A percentile compares a stretch with the other conserved stretches of the same genome.
phyloP scores from a whole-genome alignment of 2,329 filamentous ascomycete species.

The Arthrobotrys megalospora region DNA sequence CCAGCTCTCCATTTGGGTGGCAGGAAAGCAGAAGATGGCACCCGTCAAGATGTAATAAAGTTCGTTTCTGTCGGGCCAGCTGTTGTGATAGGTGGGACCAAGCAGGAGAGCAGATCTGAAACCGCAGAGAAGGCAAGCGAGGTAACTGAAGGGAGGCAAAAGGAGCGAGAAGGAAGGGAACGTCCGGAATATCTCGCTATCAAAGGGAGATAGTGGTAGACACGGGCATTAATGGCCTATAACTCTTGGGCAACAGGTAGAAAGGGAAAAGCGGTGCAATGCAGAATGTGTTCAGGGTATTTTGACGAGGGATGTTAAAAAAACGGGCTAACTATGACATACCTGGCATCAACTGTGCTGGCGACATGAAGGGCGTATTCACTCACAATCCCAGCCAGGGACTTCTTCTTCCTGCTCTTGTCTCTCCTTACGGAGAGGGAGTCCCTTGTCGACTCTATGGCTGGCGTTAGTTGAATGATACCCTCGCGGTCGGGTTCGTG shows the following conservation, averaged over 20 bases:
- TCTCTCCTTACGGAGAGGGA: slow-evolving; percentile 61
- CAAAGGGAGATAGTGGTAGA: slow-evolving; percentile 54
- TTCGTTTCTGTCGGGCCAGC: slow-evolving; percentile 54
- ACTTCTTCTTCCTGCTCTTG: slow-evolving; percentile 61
- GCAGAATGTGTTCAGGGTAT: slow-evolving; percentile 48
- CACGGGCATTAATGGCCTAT: slow-evolving; percentile 58
- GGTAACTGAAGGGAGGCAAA: slow-evolving; percentile 59
- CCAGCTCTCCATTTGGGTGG: slow-evolving; percentile 38
- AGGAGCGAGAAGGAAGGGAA: slow-evolving; percentile 60
- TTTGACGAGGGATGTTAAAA: slow-evolving; percentile 39
- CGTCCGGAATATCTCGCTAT: slow-evolving; percentile 60
- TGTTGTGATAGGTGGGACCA: slow-evolving; percentile 60
- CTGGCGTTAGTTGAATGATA: slow-evolving; percentile 46
- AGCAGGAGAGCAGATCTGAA: slow-evolving; percentile 60
- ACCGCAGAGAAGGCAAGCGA: slow-evolving; percentile 58
- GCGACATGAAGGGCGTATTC: slow-evolving; percentile 61
- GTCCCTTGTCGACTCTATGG: slow-evolving; percentile 60
- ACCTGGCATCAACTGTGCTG: slow-evolving; percentile 61
- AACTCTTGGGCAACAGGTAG: slow-evolving; percentile 46
- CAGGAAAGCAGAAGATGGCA: slow-evolving; percentile 21
- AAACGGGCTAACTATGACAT: slow-evolving; percentile 50
- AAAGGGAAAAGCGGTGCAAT: slow-evolving; percentile 41
- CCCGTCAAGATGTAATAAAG: slow-evolving; percentile 48
- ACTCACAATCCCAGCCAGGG: slow-evolving; percentile 60
- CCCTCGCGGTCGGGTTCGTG: slow-evolving; percentile 47